phyloP scores from a whole-genome alignment of 805 yeast species.

The Ogataea nitratoaversa region DNA sequence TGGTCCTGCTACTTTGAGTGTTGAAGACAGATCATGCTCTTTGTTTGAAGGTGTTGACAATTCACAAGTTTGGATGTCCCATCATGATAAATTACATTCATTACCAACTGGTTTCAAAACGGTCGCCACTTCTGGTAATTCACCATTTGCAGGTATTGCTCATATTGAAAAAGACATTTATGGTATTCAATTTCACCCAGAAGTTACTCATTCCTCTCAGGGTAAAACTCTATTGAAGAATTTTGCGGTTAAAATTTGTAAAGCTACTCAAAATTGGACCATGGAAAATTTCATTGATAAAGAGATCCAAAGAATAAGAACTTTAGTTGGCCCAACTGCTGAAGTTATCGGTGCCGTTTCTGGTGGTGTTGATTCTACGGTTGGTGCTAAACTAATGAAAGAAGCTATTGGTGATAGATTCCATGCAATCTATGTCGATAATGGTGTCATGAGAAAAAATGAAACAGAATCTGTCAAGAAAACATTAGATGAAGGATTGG shows the following conservation, averaged over 20 bases:
- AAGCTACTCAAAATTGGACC: slow-evolving; percentile 88
- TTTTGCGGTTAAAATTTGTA: slow-evolving; percentile 89
- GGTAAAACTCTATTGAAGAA: slow-evolving; percentile 86
- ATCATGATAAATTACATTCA: slow-evolving; percentile 91
- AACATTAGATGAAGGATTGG: slow-evolving; percentile 88
- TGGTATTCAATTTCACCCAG: slow-evolving; percentile 99
- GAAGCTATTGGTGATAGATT: slow-evolving; percentile 98
- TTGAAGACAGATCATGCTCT: slow-evolving; percentile 61
- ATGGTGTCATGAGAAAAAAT: slow-evolving; percentile 94
- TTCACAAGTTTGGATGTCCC: slow-evolving; percentile 99
- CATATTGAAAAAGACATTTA: slow-evolving; percentile 68
- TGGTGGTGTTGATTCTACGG: slow-evolving; percentile 99
- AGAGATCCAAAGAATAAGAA: slow-evolving; percentile 88
- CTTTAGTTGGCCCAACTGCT: slow-evolving; percentile 92
- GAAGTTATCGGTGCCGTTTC: slow-evolving; percentile 99
- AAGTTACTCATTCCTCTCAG: slow-evolving; percentile 91
- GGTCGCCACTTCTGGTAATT: slow-evolving; percentile 88
- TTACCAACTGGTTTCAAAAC: slow-evolving; percentile 85
- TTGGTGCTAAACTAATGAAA: slow-evolving; percentile 96
- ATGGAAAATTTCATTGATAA: slow-evolving; percentile 98
- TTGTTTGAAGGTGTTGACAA: slow-evolving; percentile 87
- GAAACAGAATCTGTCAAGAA: slow-evolving; percentile 87
- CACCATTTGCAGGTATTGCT: slow-evolving; percentile 92
- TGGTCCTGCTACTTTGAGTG: slow-evolving; percentile 93
- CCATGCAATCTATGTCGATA: slow-evolving; percentile 97